Conservation (phyloP, 139 green algal species). For the Marvania coccoides region DNA sequence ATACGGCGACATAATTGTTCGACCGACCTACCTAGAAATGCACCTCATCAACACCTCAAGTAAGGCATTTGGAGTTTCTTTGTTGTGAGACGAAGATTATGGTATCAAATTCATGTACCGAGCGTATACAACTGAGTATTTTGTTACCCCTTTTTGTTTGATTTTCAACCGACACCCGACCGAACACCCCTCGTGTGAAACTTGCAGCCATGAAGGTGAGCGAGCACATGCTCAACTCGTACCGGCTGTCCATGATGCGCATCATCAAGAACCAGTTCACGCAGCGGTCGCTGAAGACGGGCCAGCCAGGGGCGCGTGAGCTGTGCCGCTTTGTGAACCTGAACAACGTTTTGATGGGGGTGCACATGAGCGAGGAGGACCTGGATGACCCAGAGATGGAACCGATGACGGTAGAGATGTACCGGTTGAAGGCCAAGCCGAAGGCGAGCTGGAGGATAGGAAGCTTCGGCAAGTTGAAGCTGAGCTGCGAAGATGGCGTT, state of each 20-base stretch:
- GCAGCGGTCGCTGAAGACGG: not conserved
- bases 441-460: no score
- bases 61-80: not conserved
- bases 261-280: slow-evolving; percentile 13
- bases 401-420: not conserved
- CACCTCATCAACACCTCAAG: not conserved
- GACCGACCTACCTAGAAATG: slow-evolving; percentile 28
- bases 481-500: no score
- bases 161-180: not conserved
- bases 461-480: no score
- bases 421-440: no score
- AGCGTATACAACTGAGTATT: no score
- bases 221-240: slow-evolving; percentile 8
- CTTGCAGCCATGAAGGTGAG: not conserved
- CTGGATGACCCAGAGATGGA: not conserved
- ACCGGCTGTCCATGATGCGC: not conserved
- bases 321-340: not conserved
- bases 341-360: not conserved
- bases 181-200: not conserved
- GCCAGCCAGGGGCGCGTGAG: not conserved
- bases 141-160: not conserved
- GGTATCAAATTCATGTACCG: not conserved
- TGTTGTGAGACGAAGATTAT: not conserved
- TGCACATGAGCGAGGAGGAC: not conserved
- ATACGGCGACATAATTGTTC: slow-evolving; percentile 36